phyloP scores from a whole-genome alignment of 208 protist genomes.

The Leishmania guyanensis region DNA sequence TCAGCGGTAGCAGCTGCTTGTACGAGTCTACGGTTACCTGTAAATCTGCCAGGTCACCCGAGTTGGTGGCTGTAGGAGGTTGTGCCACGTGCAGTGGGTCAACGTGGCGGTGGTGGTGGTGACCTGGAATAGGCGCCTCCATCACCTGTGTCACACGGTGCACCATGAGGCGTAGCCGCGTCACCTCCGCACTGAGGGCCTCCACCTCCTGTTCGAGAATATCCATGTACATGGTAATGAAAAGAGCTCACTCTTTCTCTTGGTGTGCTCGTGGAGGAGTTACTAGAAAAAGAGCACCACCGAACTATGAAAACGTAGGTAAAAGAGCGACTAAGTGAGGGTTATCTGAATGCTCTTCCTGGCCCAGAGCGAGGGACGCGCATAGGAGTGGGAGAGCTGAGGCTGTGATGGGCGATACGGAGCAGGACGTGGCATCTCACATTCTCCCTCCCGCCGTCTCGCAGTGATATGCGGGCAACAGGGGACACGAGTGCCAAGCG shows the following conservation, averaged over 20 bases:
- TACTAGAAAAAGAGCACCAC: neutral
- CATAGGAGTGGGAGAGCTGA: neutral
- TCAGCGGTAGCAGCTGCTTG: slow-evolving; percentile 25
- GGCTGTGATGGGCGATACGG: neutral
- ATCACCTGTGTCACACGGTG: slow-evolving; percentile 67
- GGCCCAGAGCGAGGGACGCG: neutral
- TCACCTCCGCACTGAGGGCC: slow-evolving; percentile 80
- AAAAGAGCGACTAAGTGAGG: neutral
- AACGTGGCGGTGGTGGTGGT: neutral
- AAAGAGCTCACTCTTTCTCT: neutral
- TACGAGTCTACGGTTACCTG: slow-evolving; percentile 28
- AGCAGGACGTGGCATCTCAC: neutral
- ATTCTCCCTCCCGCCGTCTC: neutral
- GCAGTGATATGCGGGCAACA: neutral
- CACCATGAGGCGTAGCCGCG: slow-evolving; percentile 85
- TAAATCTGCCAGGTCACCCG: neutral
- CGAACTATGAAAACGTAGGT: no score
- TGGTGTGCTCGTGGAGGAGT: neutral
- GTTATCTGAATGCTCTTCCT: neutral
- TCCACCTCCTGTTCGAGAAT: slow-evolving; percentile 84
- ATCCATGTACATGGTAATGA: slow-evolving; percentile 67
- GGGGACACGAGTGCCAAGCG: neutral
- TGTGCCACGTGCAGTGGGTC: slow-evolving; percentile 8
- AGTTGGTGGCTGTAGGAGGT: neutral
- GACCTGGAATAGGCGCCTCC: slow-evolving; percentile 26